Evolutionary conservation across 2,329 filamentous ascomycete genomes (phyloP), one percentile per base, ranked within the genome.

Genomic region (Phyllosticta citribraziliensis): DNA sequence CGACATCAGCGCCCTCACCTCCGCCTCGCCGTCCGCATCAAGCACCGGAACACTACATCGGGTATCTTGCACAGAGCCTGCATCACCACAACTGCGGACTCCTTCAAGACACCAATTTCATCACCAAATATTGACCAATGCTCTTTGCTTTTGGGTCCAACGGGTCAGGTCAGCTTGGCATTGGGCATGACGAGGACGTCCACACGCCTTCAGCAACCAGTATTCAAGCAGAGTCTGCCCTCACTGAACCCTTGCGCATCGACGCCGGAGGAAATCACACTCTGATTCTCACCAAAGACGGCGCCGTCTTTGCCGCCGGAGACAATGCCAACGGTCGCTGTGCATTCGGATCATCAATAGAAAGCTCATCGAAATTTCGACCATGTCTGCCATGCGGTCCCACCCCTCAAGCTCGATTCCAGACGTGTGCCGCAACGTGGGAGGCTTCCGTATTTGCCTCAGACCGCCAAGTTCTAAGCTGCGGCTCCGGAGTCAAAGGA

Each of bases 231-330:
- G 5, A 55, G 4, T 20, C 4, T 12, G 20, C 52, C 20, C 10
- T 53, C 19, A 40, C 52, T 12, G 22, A 54, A 33, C 50, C 60
- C 9, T 27, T 53, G 47, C 67, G 70, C 14, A 78, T 87, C 25
- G 75, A 70, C 53, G 80, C 89, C 8, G 93, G 93, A 3, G 92
- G 92, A 1, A 97, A 97, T 69, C 93, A 97, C 72, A 95, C 91
- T 0, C 75, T 97, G 3, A 71, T 96, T 10, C 77, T 91, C 11
- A 83, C 82, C n/a, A 69, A 77, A 3, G 70, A 78, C 25, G 86
- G 87, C 0, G 66, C 75, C 1, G 76, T 92, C 0, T 88, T 84
- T 68, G 85, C 83, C 68, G 81, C 84, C 54, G 91, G 91, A 0
- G 82, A 86, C 62, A 78, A 83, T 69, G 69, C 65, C 8, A 75